Conservation (phyloP, 164 flowering plant species). For the Tinospora cordifolia region DNA sequence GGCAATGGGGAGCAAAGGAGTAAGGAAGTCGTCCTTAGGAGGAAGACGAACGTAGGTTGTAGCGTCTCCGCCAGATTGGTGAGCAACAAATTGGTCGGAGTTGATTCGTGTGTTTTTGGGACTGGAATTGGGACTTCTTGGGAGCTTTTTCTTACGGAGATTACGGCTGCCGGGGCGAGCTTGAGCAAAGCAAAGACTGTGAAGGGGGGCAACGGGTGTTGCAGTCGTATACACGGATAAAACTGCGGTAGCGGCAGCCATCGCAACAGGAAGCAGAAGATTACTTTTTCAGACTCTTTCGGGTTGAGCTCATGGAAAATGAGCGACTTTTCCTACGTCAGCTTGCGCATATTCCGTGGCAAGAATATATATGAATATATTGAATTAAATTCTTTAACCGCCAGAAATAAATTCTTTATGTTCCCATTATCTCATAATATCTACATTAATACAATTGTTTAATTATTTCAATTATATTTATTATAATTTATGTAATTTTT, state of each 20-base stretch:
- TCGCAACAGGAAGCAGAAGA: no score
- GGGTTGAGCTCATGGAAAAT: no score
- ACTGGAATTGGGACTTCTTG: slow-evolving; percentile 21
- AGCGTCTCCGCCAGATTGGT: slow-evolving; percentile 40
- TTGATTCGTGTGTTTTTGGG: slow-evolving; percentile 16
- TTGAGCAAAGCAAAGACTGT: slow-evolving; percentile 4
- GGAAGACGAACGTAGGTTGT: slow-evolving; percentile 68
- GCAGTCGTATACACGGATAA: neutral
- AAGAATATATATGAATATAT: no score
- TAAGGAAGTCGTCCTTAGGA: slow-evolving; percentile 38
- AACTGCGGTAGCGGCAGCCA: neutral
- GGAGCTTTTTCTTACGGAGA: slow-evolving; percentile 14
- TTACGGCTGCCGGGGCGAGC: slow-evolving; percentile 26
- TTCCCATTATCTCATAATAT: no score
- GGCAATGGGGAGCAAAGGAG: slow-evolving; percentile 1
- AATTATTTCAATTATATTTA: no score
- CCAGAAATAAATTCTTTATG: no score
- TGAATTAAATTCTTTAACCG: no score
- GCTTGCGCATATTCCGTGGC: no score
- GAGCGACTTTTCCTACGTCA: no score
- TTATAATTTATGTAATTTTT: no score
- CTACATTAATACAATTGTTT: no score
- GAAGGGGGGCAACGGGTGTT: neutral
- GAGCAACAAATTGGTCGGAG: slow-evolving; percentile 3
- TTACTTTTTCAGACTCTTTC: no score